phyloP scores from a whole-genome alignment of 2,329 filamentous ascomycete genomes.

The Ceratocystis colombiana region DNA sequence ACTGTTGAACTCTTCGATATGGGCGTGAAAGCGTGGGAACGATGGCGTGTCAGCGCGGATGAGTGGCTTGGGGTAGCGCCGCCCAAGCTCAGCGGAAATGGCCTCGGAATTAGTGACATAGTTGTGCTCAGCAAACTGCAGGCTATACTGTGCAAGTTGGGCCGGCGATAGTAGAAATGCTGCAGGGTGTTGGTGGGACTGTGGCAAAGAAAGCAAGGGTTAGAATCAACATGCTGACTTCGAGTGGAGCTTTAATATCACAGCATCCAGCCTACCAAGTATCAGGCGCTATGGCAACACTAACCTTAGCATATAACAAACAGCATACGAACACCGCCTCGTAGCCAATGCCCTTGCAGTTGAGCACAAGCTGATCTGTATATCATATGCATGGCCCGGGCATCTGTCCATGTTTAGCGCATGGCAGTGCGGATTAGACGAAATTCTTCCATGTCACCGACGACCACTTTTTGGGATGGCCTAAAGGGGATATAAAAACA shows the following conservation, averaged over 20 bases:
- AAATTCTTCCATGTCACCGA: conserved; percentile 62
- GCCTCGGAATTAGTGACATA: conserved; percentile 54
- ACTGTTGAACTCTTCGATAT: conserved; percentile 30
- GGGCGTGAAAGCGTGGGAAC: conserved; percentile 37
- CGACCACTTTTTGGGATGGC: conserved; percentile 46
- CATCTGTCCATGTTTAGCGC: neutral
- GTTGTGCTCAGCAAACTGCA: conserved; percentile 45
- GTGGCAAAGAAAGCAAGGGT: neutral
- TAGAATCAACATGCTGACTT: conserved; percentile 39
- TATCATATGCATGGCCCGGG: neutral
- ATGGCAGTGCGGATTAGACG: conserved; percentile 2
- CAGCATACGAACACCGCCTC: conserved; percentile 50
- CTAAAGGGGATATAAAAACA: conserved; percentile 54
- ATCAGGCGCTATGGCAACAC: neutral
- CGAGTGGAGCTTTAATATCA: conserved; percentile 48
- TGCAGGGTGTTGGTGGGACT: conserved; percentile 25
- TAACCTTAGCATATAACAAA: neutral
- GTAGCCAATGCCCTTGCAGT: conserved; percentile 59
- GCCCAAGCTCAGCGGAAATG: conserved; percentile 52
- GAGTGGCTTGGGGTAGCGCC: conserved; percentile 46
- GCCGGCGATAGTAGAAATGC: conserved; percentile 37
- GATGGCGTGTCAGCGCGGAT: conserved; percentile 48
- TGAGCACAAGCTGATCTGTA: conserved; percentile 53
- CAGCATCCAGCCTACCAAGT: conserved; percentile 49
- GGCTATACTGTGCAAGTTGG: conserved; percentile 44